Evolutionary conservation across 176 grass and related monocot species (phyloP).

Genomic region (Avena eriantha): DNA sequence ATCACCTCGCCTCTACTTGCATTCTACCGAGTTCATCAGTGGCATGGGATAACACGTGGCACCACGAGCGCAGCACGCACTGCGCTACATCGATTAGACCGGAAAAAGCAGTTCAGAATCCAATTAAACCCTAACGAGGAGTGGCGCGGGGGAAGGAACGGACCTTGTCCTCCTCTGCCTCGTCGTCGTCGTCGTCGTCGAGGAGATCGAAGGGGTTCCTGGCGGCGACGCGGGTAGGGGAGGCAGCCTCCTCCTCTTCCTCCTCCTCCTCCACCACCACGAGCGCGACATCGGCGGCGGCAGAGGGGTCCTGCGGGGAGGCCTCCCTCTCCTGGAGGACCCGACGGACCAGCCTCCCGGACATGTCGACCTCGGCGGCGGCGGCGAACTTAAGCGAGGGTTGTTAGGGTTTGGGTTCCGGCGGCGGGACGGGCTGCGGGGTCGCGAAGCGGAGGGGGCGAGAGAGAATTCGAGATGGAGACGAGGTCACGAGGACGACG

Average conservation of each 20-base stretch:
- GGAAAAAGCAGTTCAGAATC: not conserved
- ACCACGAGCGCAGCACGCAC: slow-evolving; percentile 2
- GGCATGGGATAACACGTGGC: not conserved
- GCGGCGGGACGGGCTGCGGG: not conserved
- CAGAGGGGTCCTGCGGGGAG: slow-evolving; percentile 42
- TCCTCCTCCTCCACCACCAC: slow-evolving; percentile 38
- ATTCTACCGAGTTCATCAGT: slow-evolving; percentile 10
- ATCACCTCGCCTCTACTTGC: not conserved
- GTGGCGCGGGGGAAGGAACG: not conserved
- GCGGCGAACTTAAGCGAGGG: slow-evolving; percentile 10
- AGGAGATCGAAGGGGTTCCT: slow-evolving; percentile 92
- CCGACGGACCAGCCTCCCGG: slow-evolving; percentile 68
- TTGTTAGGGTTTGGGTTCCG: slow-evolving; percentile 62
- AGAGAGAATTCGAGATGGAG: slow-evolving; percentile 39
- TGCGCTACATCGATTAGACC: not conserved
- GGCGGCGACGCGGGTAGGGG: slow-evolving; percentile 39
- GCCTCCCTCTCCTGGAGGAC: slow-evolving; percentile 80
- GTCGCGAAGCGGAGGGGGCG: not conserved
- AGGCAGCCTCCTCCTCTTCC: slow-evolving; percentile 36
- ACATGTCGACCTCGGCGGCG: slow-evolving; percentile 56
- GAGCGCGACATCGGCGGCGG: slow-evolving; percentile 40
- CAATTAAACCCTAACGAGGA: not conserved
- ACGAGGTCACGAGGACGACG: not conserved
- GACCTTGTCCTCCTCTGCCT: slow-evolving; percentile 52
- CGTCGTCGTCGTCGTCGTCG: slow-evolving; percentile 45